Evolutionary conservation across 2,329 filamentous ascomycete species (phyloP).

Genomic region (Calonectria pseudoturangicola): DNA sequence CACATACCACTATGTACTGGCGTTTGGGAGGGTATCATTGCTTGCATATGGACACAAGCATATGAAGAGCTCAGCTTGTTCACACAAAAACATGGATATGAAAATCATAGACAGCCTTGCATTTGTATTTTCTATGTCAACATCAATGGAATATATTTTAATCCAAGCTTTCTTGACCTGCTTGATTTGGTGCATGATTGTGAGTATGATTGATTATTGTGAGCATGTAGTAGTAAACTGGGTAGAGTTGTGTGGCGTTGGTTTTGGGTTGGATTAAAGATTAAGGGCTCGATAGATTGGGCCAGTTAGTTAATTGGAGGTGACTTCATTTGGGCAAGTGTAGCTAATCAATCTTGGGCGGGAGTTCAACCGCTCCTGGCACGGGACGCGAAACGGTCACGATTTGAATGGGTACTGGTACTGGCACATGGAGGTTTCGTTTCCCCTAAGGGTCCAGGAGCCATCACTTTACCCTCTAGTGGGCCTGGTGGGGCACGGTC

Average conservation of each 20-base stretch:
- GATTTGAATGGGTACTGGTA: conserved; percentile 9
- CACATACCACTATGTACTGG: conserved; percentile 40
- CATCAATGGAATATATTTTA: not conserved
- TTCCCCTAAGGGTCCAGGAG: conserved; percentile 7
- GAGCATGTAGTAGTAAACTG: not conserved
- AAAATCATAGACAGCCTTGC: conserved; percentile 35
- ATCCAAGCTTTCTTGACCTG: not conserved
- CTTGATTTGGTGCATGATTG: not conserved
- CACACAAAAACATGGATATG: conserved; percentile 30
- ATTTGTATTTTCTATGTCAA: conserved; percentile 10
- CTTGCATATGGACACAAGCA: conserved; percentile 38
- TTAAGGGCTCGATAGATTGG: not conserved
- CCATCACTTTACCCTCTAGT: conserved; percentile 32
- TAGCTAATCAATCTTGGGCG: conserved; percentile 27
- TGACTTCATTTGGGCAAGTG: conserved; percentile 1
- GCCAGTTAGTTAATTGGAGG: conserved; percentile 7
- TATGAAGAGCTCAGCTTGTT: conserved; percentile 39
- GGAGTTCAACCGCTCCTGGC: conserved; percentile 25
- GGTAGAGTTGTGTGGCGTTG: not conserved
- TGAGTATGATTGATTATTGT: not conserved
- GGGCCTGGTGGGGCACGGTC: conserved; percentile 25
- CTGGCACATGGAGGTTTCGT: conserved; percentile 15
- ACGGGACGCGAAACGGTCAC: conserved; percentile 39
- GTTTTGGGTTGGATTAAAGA: not conserved
- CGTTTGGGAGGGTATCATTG: conserved; percentile 47